Evolutionary conservation across 148 eudicot genomes (phyloP), one percentile per base, ranked within the genome.

Genomic region (Linanthus parryae): DNA sequence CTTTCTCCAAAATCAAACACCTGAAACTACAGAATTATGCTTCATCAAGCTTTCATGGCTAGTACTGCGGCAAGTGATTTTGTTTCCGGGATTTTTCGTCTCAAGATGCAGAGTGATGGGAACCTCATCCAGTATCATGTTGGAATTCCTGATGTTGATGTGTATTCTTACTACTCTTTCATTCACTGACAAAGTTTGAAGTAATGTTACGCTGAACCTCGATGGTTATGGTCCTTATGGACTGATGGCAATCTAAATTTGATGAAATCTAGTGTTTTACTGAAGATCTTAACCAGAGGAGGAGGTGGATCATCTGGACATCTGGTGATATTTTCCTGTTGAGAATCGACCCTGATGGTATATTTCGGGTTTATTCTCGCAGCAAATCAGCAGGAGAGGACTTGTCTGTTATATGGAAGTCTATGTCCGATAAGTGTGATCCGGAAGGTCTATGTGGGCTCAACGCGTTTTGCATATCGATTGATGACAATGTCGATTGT

Each of bases 271-370:
- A 56, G 39, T 8, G 8, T 20, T 25, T 26, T 12, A 8, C 1
- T 64, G 5, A 24, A 1, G 13, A 74, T 69, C 55, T 0, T 64
- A 47, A 61, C 68, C 0, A 0, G 23, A 8, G 63, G 57, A 39
- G 57, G 62, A 16, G n/a, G n/a, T n/a, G n/a, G n/a, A n/a, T n/a
- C n/a, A 9, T 16, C 15, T 20, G 36, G 10, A 21, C n/a, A 2
- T 7, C 26, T 16, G 42, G 29, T 15, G 39, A 30, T 0, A 16
- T 59, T 9, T 56, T 30, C 40, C 36, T 35, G 0, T 5, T 40
- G 61, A 64, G 28, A 46, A 2, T 64, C 8, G 73, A 68, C 56
- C 30, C 11, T 6, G 78, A 64, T 45, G 78, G 78, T n/a, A 64
- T 73, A n/a, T 35, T 73, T 19, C 50, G 70, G 27, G 10, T 64